Base-by-base conservation (phyloP, 2,329 filamentous ascomycete genomes). In the Sphaerulina populicola region DNA sequence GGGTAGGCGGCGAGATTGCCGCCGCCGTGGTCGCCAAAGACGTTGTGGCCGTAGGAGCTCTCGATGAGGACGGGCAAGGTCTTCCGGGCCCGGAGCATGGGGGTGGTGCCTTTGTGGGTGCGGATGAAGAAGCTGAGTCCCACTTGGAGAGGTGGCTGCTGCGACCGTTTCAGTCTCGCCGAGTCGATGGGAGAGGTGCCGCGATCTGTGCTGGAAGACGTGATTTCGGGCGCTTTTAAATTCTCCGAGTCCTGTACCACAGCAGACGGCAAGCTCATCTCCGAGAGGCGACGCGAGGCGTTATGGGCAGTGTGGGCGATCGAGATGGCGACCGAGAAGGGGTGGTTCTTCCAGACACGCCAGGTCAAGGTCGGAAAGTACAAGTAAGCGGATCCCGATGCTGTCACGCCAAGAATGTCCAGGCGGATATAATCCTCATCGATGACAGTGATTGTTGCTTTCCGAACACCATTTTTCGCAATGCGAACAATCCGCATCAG, bases 271-370 rank as follows among this genome's bases (percentile, higher is more conserved):
- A 21, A 23, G 9, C 10, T 37, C 38, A 30, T 23, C 37, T 30
- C 18, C 18, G 18, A 18, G 18, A 18, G 18, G 18, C 18, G 18
- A 18, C 18, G 18, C 18, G 18, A 18, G 18, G 38, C n/a, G 21
- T 27, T 15, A 15, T 15, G 18, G 8, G 40, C 18, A 9, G 10
- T 30, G 15, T 33, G 14, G n/a, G 42, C 15, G 27, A 52, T 14
- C 9, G 44, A 38, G 23, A 42, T 49, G 35, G 68, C 52, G 23
- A 76, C 59, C 0, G 74, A 77, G 57, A 80, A 79, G 0, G 77
- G 77, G 57, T 80, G 77, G 41, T 75, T 79, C 59, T 79, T 75
- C 76, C 76, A 79, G 2, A 60, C 44, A 1, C 59, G 53, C 55
- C 59, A 60, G 5, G 56, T 69, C 1, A 77, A 57, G 0, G 70